Percentiles rank a stretch among this genome's conserved stretches.
phyloP scores from a whole-genome alignment of 495 filamentous ascomycete species.

The Mytilinidion resinicola region DNA sequence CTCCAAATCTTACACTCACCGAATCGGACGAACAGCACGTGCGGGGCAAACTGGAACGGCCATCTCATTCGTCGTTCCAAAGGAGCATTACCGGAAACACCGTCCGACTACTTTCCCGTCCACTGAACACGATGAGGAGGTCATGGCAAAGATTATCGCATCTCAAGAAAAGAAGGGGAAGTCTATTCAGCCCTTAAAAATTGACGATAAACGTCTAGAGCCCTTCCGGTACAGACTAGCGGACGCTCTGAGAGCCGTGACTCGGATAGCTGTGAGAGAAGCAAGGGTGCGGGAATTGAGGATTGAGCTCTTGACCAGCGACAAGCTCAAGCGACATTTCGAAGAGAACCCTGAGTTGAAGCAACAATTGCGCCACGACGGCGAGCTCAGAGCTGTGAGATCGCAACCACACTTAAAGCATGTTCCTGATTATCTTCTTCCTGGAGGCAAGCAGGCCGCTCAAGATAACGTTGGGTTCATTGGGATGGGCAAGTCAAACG shows the following conservation, averaged over 20 bases:
- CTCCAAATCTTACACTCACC: constrained; percentile 90
- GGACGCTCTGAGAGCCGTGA: constrained; percentile 78
- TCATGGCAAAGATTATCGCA: constrained; percentile 62
- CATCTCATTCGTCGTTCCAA: constrained; percentile 85
- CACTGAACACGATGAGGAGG: constrained; percentile 73
- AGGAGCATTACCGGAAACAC: constrained; percentile 75
- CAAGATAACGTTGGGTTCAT: constrained; percentile 66
- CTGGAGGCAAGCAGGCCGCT: constrained; percentile 64
- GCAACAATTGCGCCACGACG: constrained; percentile 81
- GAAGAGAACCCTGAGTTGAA: constrained; percentile 93
- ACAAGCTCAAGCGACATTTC: constrained; percentile 90
- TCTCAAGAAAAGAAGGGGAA: constrained; percentile 53
- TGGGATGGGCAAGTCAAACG: constrained; percentile 67
- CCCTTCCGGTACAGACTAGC: constrained; percentile 92
- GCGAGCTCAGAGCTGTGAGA: constrained; percentile 69
- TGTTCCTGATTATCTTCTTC: constrained; percentile 91
- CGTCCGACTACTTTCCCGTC: constrained; percentile 70
- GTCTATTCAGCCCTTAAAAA: constrained; percentile 79
- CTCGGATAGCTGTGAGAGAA: constrained; percentile 76
- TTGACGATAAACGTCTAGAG: constrained; percentile 90
- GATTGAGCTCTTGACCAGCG: constrained; percentile 82
- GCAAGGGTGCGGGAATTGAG: constrained; percentile 80
- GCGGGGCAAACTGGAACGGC: constrained; percentile 89
- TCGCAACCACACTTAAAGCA: constrained; percentile 88
- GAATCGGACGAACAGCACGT: constrained; percentile 87